Evolutionary conservation across 2,329 filamentous ascomycete genomes (phyloP).

Genomic region (Coniochaeta sp.): DNA sequence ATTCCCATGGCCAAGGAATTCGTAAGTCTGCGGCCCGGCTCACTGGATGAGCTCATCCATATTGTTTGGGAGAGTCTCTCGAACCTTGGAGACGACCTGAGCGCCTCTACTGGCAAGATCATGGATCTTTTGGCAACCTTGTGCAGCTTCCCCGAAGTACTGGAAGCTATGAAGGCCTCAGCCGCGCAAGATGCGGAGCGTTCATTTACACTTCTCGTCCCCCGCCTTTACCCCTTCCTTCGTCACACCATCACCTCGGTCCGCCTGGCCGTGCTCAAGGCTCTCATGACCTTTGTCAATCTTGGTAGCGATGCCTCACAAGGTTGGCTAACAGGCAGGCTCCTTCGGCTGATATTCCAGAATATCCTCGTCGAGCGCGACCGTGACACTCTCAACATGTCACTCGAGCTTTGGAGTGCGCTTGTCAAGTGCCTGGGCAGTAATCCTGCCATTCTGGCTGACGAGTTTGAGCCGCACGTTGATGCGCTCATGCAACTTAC

Average conservation of each 20-base stretch:
- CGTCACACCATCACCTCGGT: constrained; percentile 97
- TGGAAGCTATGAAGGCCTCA: constrained; percentile 89
- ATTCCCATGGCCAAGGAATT: constrained; percentile 96
- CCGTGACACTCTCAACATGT: constrained; percentile 71
- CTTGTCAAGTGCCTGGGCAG: constrained; percentile 63
- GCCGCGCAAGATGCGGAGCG: constrained; percentile 76
- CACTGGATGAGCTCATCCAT: constrained; percentile 75
- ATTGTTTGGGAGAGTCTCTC: constrained; percentile 98
- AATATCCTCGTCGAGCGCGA: constrained; percentile 93
- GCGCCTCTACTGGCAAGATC: constrained; percentile 93
- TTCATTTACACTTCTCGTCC: constrained; percentile 87
- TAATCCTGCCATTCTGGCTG: constrained; percentile 56
- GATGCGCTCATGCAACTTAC: constrained; percentile 78
- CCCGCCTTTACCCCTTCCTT: constrained; percentile 89
- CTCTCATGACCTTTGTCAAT: constrained; percentile 85
- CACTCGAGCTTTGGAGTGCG: constrained; percentile 80
- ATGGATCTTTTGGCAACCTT: constrained; percentile 97
- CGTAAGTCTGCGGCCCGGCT: constrained; percentile 71
- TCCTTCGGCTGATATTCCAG: constrained; percentile 84
- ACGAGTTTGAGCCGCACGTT: constrained; percentile 69
- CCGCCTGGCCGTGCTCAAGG: constrained; percentile 84
- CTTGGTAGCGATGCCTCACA: constrained; percentile 74
- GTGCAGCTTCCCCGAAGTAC: constrained; percentile 86
- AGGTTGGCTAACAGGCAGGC: constrained; percentile 88
- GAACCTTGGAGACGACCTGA: constrained; percentile 93